These are phyloP conservation scores for Phytomonas sp. DNA, from an alignment of 208 protist genomes.

Conservation along the genomic window DNA sequence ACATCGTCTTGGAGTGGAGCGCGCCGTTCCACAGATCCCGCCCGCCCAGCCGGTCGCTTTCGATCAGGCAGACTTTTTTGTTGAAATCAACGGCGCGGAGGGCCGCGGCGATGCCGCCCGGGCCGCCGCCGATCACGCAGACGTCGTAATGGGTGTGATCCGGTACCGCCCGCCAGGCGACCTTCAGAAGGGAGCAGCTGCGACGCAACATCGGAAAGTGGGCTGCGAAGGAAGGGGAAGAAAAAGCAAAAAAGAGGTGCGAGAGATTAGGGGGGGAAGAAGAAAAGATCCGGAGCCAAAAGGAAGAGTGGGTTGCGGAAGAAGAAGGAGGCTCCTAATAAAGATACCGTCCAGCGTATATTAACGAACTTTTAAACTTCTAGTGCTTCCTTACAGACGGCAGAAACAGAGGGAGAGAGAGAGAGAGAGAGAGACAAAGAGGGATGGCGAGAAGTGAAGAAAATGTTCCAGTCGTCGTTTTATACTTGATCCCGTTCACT, in stretches of 20 bases:
- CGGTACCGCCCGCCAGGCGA: slow-evolving; percentile 12
- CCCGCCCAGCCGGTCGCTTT: slow-evolving; percentile 52
- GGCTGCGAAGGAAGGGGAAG: not conserved
- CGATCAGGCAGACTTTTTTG: slow-evolving; percentile 67
- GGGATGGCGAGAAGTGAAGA: not conserved
- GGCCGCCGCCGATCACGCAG: slow-evolving; percentile 71
- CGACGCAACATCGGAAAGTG: not conserved
- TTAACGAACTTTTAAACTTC: too few species aligned
- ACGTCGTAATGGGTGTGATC: slow-evolving; percentile 50
- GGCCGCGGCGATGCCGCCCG: slow-evolving; percentile 64
- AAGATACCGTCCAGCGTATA: too few species aligned
- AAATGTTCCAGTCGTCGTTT: not conserved
- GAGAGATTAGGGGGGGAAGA: not conserved
- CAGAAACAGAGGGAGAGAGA: slow-evolving; percentile 1
- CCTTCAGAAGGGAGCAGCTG: slow-evolving; percentile 3
- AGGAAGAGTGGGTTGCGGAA: too few species aligned
- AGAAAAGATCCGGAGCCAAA: too few species aligned
- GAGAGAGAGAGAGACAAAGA: not conserved
- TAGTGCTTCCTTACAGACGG: too few species aligned
- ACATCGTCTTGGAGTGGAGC: slow-evolving; percentile 77
- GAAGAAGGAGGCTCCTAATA: too few species aligned
- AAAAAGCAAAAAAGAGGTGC: not conserved
- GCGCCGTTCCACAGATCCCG: slow-evolving; percentile 73
- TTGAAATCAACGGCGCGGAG: slow-evolving; percentile 64
- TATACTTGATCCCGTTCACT: not conserved